Evolutionary conservation across 208 protist genomes (phyloP).

Genomic region (Jaenimonas drosophilae): DNA sequence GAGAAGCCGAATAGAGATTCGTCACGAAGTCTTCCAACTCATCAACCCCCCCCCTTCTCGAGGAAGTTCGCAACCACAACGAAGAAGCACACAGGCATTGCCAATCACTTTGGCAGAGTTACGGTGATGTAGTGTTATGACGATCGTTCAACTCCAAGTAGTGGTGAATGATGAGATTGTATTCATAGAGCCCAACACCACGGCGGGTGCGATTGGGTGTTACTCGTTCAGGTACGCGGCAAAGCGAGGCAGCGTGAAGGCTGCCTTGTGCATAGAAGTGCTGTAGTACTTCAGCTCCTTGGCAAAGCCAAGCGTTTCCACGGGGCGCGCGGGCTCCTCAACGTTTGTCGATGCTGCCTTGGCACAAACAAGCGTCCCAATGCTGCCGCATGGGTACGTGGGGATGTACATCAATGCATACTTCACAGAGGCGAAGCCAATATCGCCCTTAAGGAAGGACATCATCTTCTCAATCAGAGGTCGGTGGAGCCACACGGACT

Average conservation of each 20-base stretch:
- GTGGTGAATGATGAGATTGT: too few species aligned
- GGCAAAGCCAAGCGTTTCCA: constrained; percentile 56
- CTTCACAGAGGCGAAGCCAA: constrained; percentile 77
- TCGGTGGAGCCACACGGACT: constrained; percentile 91
- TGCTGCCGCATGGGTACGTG: constrained; percentile 91
- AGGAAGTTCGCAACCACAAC: too few species aligned
- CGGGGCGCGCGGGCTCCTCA: constrained; percentile 40
- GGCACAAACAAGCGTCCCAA: constrained; percentile 79
- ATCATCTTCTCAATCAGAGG: constrained; percentile 87
- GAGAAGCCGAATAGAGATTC: too few species aligned
- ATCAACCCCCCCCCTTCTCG: too few species aligned
- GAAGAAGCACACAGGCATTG: too few species aligned
- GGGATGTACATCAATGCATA: constrained; percentile 91
- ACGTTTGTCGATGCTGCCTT: constrained; percentile 56
- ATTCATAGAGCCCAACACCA: too few species aligned
- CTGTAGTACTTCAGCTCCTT: constrained; percentile 82
- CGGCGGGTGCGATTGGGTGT: too few species aligned
- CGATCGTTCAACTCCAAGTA: too few species aligned
- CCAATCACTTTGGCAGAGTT: too few species aligned
- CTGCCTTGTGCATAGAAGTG: constrained; percentile 66
- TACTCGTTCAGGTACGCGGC: constrained; percentile 54
- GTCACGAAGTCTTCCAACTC: too few species aligned
- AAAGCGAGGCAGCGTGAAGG: constrained; percentile 79
- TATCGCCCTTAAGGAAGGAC: constrained; percentile 58
- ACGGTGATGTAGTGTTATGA: too few species aligned